Base-by-base conservation (phyloP, 371 early-diverging fungal species). In the Circinella umbellata region DNA sequence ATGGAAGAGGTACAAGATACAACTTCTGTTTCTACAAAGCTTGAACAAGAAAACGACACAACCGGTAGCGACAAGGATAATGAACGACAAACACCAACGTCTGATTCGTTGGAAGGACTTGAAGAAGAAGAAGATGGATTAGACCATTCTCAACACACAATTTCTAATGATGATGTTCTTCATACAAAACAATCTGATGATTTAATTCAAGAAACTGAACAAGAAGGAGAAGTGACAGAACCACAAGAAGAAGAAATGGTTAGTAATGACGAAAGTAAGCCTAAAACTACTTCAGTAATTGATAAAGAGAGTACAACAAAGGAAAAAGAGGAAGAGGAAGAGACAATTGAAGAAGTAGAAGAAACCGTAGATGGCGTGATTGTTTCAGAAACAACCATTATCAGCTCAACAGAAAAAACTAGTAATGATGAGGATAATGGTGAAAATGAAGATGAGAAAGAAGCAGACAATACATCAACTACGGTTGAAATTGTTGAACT, bases 1-100 rank as follows among this genome's bases (percentile, higher is more conserved):
- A 34, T 57, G 34, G 27, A 57, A 13, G 57, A 57, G 57, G 34
- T 57, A 57, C 57, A 18, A 57, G 57, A 27, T 57, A 57, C 57
- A 1, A 34, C 34, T 27, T 57, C 57, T 34, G 57, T 57, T 3
- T 57, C 57, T 10, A 6, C 51, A 8, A 51, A 8, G 51, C 51
- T n/a, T 51, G 51, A 51, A 3, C 51, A 51, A 51, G 51, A 47
- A 9, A 15, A 51, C 51, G 51, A 51, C 15, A 5, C 51, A 14
- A 4, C 15, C 51, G 51, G 27, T 27, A 27, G 2, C 2, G 27
- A 8, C 6, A 51, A 51, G 51, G 15, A 51, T 51, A 15, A 51
- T 15, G 51, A 51, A 51, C 17, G 4, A n/a, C 51, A 14, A 51
- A 13, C 51, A 1, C 51, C 51, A 13, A 15, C 15, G 15, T 14